Evolutionary conservation across 2,329 filamentous ascomycete genomes (phyloP).

Genomic region (Neophaeococcomyces aloes): DNA sequence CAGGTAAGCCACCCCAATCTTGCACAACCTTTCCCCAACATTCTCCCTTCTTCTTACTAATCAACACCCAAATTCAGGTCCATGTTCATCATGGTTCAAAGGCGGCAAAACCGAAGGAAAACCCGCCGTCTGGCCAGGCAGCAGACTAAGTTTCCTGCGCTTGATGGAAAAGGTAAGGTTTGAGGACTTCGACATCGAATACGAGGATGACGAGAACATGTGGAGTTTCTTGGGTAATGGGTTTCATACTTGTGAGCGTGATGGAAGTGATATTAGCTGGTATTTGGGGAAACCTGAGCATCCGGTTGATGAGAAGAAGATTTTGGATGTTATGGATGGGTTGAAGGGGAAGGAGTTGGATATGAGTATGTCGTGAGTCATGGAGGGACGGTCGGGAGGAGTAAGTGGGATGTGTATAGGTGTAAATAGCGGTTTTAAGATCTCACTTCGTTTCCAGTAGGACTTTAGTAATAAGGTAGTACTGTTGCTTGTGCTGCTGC

Average conservation of each 20-base stretch:
- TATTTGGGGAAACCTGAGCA: slow-evolving; percentile 10
- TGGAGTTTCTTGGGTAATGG: slow-evolving; percentile 36
- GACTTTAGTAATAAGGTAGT: too few species aligned
- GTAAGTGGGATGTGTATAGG: too few species aligned
- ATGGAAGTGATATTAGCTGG: slow-evolving; percentile 16
- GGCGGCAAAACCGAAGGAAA: slow-evolving; percentile 20
- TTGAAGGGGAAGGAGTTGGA: neutral
- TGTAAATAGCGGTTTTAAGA: too few species aligned
- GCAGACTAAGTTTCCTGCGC: slow-evolving; percentile 30
- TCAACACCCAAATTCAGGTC: slow-evolving; percentile 3
- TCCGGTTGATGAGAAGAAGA: neutral
- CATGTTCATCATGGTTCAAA: slow-evolving; percentile 17
- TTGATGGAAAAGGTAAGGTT: slow-evolving; percentile 28
- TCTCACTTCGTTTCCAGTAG: too few species aligned
- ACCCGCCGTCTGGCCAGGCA: slow-evolving; percentile 32
- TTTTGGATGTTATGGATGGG: slow-evolving; percentile 1
- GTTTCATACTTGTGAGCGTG: slow-evolving; percentile 23
- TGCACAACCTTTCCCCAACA: too few species aligned
- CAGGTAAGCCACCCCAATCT: neutral
- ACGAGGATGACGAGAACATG: slow-evolving; percentile 28
- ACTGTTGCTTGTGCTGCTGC: too few species aligned
- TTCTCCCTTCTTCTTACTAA: too few species aligned
- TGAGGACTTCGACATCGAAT: slow-evolving; percentile 35
- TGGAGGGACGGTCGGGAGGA: too few species aligned
- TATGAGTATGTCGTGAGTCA: too few species aligned